These are phyloP conservation scores for Syzygium aromaticum DNA, from an alignment of 345 rosid species.

Conservation along the genomic window DNA sequence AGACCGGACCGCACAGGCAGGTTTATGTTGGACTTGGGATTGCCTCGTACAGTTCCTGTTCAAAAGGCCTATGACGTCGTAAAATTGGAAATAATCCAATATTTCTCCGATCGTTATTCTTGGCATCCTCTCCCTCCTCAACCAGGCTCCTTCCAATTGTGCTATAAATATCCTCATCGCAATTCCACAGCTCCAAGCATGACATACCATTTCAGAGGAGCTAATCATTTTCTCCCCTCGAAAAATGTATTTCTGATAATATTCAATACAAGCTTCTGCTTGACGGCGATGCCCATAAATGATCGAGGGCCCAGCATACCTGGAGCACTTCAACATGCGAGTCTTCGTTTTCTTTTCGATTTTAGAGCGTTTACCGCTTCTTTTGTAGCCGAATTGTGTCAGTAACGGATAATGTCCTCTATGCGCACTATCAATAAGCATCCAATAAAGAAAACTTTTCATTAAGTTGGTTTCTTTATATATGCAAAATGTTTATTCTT, in stretches of 20 bases:
- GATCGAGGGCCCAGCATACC: neutral
- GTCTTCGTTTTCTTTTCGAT: neutral
- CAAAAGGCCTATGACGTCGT: too few species aligned
- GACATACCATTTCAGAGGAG: neutral
- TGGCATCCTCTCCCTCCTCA: too few species aligned
- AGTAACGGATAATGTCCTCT: neutral
- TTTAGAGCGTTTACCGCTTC: neutral
- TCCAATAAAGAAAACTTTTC: neutral
- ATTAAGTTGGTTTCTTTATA: neutral
- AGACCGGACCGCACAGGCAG: neutral
- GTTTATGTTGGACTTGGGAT: too few species aligned
- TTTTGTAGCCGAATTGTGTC: neutral
- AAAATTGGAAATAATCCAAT: too few species aligned
- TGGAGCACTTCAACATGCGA: neutral
- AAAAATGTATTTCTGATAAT: neutral
- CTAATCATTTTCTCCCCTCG: neutral
- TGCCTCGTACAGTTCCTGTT: too few species aligned
- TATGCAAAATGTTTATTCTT: neutral
- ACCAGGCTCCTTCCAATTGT: too few species aligned
- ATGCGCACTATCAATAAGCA: neutral
- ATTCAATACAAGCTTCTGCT: neutral
- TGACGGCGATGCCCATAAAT: neutral
- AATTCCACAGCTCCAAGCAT: neutral
- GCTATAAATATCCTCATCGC: neutral
- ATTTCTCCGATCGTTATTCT: too few species aligned